Evolutionary conservation across 345 rosid genomes (phyloP).

Genomic region (Melaleuca quinquenervia): DNA sequence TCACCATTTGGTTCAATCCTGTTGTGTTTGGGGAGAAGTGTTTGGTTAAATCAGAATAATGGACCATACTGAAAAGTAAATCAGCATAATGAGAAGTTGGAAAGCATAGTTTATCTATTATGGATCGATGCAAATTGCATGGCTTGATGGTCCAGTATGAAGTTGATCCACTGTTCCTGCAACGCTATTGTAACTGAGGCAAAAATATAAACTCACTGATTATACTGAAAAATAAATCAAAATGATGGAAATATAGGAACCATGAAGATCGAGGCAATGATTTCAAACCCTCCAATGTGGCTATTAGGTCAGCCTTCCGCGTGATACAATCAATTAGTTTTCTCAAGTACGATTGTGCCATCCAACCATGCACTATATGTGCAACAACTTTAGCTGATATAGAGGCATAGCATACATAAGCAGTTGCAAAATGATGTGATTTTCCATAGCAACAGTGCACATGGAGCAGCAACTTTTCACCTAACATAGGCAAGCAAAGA

Average conservation of each 20-base stretch:
- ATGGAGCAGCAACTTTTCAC: background rate
- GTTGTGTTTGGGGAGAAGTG: background rate
- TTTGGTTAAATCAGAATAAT: background rate
- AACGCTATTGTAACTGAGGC: background rate
- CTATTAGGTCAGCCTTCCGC: background rate
- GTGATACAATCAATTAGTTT: background rate
- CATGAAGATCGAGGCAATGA: background rate
- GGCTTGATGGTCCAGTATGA: background rate
- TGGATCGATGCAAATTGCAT: background rate
- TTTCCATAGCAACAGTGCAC: background rate
- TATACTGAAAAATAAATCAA: background rate
- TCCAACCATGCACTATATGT: background rate
- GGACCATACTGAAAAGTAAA: background rate
- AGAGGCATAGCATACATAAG: background rate
- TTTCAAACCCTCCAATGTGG: background rate
- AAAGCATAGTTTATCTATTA: background rate
- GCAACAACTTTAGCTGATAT: background rate
- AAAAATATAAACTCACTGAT: background rate
- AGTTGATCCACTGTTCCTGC: background rate
- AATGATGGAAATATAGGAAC: background rate
- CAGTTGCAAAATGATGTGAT: background rate
- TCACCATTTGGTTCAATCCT: background rate
- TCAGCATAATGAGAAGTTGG: background rate
- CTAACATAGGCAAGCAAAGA: background rate
- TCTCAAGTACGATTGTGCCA: background rate